Conservation (phyloP, 305 asterid genomes). For the Solanum hybrid region DNA sequence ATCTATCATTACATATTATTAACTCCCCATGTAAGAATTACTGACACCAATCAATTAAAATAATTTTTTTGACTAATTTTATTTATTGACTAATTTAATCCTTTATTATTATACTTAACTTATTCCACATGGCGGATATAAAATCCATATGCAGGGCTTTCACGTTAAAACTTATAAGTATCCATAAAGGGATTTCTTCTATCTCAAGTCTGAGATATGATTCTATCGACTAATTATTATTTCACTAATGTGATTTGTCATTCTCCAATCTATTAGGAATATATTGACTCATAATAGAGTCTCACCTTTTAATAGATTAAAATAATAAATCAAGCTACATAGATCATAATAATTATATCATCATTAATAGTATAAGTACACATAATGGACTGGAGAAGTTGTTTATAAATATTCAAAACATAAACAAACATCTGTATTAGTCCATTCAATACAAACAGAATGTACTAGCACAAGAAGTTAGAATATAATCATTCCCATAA, state of each 20-base stretch:
- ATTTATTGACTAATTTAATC: background rate
- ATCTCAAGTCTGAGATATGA: background rate
- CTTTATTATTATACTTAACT: background rate
- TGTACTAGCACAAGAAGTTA: background rate
- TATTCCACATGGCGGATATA: background rate
- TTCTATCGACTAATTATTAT: background rate
- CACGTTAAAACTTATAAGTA: background rate
- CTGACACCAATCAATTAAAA: background rate
- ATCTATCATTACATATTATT: background rate
- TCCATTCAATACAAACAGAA: background rate
- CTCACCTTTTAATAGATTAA: background rate
- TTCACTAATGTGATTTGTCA: background rate
- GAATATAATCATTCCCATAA: background rate
- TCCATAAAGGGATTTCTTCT: background rate
- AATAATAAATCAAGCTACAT: background rate
- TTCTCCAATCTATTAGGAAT: background rate
- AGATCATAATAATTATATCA: background rate
- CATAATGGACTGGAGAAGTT: background rate
- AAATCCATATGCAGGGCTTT: background rate
- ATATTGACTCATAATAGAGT: background rate
- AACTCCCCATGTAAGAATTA: background rate
- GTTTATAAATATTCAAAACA: background rate
- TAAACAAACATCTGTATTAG: background rate
- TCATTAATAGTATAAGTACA: too few relatives aligned
- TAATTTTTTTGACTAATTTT: too few relatives aligned